Evolutionary conservation across 192 early-diverging fungal genomes (phyloP).

Genomic region (Paraglomus brasilianum): DNA sequence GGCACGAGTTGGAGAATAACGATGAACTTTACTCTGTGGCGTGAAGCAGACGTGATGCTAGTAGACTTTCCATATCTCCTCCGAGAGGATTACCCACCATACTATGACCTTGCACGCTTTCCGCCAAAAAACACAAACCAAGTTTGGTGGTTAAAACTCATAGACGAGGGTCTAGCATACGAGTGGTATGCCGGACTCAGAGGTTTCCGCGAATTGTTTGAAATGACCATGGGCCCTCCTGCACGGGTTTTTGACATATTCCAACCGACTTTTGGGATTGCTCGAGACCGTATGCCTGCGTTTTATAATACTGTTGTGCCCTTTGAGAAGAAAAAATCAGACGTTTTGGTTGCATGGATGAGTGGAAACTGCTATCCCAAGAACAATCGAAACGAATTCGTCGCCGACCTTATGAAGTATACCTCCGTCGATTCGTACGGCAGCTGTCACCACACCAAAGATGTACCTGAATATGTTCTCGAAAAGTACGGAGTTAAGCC

Average conservation of each 20-base stretch:
- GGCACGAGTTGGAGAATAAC: background rate
- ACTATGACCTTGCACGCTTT: conserved; percentile 17
- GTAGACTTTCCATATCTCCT: conserved; percentile 29
- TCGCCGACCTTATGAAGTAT: conserved; percentile 26
- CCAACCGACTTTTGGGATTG: background rate
- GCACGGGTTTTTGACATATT: conserved; percentile 27
- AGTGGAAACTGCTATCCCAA: conserved; percentile 30
- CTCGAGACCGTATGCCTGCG: background rate
- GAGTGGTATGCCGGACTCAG: conserved; percentile 23
- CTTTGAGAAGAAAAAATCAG: conserved; percentile 23
- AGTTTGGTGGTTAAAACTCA: conserved; percentile 27
- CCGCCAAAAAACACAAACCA: conserved; percentile 33
- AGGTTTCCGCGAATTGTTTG: conserved; percentile 29
- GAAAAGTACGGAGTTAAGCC: background rate
- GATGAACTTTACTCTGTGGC: conserved; percentile 33
- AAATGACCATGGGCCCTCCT: conserved; percentile 33
- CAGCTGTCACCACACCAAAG: conserved; percentile 31
- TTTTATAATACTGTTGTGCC: conserved; percentile 12
- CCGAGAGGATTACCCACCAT: conserved; percentile 23
- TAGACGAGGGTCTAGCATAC: conserved; percentile 17
- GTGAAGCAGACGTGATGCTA: conserved; percentile 31
- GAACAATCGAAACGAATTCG: conserved; percentile 34
- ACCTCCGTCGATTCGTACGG: conserved; percentile 36
- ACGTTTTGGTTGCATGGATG: conserved; percentile 28
- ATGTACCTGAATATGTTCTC: conserved; percentile 20